Evolutionary conservation across 129 eudicot genomes (phyloP), one percentile per base, ranked within the genome.

Genomic region (Tagetes patula): DNA sequence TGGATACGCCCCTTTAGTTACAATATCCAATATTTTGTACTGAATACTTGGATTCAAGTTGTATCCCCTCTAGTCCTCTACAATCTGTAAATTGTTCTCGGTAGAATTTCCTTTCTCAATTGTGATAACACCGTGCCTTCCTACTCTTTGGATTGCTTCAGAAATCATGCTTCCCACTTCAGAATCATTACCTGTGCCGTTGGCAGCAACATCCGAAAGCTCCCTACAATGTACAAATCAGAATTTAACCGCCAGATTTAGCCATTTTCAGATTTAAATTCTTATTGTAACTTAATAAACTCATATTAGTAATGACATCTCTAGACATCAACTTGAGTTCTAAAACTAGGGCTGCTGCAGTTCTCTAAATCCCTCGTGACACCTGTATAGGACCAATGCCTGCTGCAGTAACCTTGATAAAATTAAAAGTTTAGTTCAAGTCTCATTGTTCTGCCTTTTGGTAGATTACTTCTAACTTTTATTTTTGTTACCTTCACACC

Each of bases 351-450:
- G 98, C 95, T 42, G 52, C 85, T 4, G 96, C 85, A 2, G 96
- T 87, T 88, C 80, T 95, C 68, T 88, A 88, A 40, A 95, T 91
- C 14, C 97, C 99, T 65, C 97, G 84, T 6, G 97, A 65, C 31
- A 95, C 79, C 63, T 85, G 95, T 79, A 95, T 76, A 7, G 97
- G 97, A 56, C 82, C 91, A 79, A 83, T 74, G 27, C 99, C 99
- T 38, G 96, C 96, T 60, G 96, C 91, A 55, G 79, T 81, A 69
- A 95, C 91, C 99, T 94, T 79, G 13, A 83, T 47, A 31, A 52
- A 65, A 33, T 69, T 49, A 54, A 59, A 73, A 30, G 39, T 76
- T 66, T 56, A 67, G 60, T 70, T 42, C 3, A 4, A 63, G 49
- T 61, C 38, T 56, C 48, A 40, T 14, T 54, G 42, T 46, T 70